These are phyloP conservation scores for Ophiostoma sp. DNA, from an alignment of 2,329 filamentous ascomycete species.

Conservation along the genomic window DNA sequence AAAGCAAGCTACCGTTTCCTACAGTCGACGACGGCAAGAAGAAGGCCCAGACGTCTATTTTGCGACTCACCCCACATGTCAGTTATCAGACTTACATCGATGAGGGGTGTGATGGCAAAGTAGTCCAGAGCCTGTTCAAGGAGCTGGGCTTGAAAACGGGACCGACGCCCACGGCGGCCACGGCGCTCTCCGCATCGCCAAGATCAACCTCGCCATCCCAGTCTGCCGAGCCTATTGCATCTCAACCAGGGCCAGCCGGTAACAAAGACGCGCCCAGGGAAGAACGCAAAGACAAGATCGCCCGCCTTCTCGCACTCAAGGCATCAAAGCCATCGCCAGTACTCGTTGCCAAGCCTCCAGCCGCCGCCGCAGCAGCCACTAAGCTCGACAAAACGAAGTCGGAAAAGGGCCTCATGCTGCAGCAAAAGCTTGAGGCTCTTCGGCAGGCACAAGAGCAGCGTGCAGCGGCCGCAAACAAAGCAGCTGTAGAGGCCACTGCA, in stretches of 20 bases:
- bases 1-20: conserved; percentile 30
- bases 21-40: conserved; percentile 50
- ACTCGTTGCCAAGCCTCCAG: neutral
- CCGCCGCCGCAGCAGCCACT: conserved; percentile 30
- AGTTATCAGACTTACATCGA: conserved; percentile 71
- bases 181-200: neutral
- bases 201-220: conserved; percentile 16
- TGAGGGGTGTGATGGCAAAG: conserved; percentile 66
- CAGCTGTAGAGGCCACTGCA: neutral
- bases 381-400: conserved; percentile 51
- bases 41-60: conserved; percentile 66
- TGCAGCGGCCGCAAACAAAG: conserved; percentile 32
- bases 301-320: conserved; percentile 72
- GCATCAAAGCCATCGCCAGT: conserved; percentile 36
- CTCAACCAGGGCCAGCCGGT: neutral
- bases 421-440: conserved; percentile 76
- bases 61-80: conserved; percentile 64
- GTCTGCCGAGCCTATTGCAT: neutral
- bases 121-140: conserved; percentile 66
- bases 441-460: conserved; percentile 56
- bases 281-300: conserved; percentile 74
- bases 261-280: conserved; percentile 39
- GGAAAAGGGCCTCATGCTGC: conserved; percentile 71
- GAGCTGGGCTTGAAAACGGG: conserved; percentile 63
- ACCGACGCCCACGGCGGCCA: conserved; percentile 16